Percentiles rank a stretch among this genome's conserved stretches.
Evolutionary conservation across 2,329 filamentous ascomycete species (phyloP).

Genomic region (Alternaria solani): DNA sequence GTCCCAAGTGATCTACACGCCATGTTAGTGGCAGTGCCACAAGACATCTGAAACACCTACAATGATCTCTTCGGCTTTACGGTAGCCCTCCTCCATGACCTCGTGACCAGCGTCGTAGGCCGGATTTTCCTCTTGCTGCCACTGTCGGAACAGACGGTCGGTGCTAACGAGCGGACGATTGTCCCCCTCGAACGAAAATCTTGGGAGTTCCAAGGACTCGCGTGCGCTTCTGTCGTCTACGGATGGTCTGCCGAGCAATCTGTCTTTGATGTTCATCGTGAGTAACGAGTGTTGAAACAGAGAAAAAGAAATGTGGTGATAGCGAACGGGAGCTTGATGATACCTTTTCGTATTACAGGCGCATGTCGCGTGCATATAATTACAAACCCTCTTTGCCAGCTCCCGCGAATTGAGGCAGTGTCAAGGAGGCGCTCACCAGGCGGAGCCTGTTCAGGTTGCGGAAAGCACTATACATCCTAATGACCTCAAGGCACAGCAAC

Average conservation of each 20-base stretch:
- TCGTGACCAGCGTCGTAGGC: constrained; percentile 19
- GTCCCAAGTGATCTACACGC: constrained; percentile 53
- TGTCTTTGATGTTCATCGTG: constrained; percentile 26
- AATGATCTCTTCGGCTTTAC: constrained; percentile 26
- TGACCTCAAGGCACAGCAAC: not conserved
- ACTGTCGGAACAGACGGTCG: constrained; percentile 28
- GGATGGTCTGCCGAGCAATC: constrained; percentile 13
- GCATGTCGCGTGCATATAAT: constrained; percentile 3
- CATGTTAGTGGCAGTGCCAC: constrained; percentile 13
- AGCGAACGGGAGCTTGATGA: not conserved
- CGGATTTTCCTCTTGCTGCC: constrained; percentile 23
- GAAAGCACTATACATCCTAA: constrained; percentile 3
- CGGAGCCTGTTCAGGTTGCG: constrained; percentile 15
- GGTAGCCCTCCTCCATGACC: constrained; percentile 6
- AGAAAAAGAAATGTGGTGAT: not conserved
- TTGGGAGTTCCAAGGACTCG: constrained; percentile 22
- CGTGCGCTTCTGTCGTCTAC: constrained; percentile 9
- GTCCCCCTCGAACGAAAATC: constrained; percentile 31
- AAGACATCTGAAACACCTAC: constrained; percentile 11
- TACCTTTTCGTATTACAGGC: constrained; percentile 2
- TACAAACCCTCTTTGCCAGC: not conserved
- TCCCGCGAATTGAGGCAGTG: constrained; percentile 24
- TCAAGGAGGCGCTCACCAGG: constrained; percentile 6
- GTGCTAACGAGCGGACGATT: constrained; percentile 28
- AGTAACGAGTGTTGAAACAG: constrained; percentile 4